Evolutionary conservation across 495 filamentous ascomycete species (phyloP).

Genomic region (Neurospora africana): DNA sequence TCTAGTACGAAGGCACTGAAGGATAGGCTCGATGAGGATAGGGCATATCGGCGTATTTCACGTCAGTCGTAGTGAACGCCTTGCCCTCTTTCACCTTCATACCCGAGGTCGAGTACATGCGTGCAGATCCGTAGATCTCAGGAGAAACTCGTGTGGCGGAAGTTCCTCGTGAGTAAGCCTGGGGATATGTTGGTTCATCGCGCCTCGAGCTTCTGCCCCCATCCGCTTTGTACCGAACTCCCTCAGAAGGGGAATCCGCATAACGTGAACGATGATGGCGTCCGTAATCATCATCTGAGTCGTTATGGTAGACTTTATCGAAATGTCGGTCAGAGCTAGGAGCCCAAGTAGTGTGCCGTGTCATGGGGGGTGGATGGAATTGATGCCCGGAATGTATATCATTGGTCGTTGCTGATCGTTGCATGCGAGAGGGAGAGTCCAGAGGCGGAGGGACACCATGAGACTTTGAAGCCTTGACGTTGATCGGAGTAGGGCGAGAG

Average conservation of each 20-base stretch:
- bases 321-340: background rate
- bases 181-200: background rate
- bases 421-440: constrained; percentile 22
- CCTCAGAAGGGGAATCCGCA: background rate
- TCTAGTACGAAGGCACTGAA: background rate
- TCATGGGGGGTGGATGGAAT: constrained; percentile 8
- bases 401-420: constrained; percentile 16
- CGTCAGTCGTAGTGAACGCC: constrained; percentile 9
- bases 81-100: constrained; percentile 18
- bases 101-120: background rate
- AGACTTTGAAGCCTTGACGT: constrained; percentile 21
- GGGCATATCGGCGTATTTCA: constrained; percentile 10
- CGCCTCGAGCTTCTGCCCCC: background rate
- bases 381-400: constrained; percentile 1
- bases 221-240: background rate
- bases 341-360: constrained; percentile 16
- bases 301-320: constrained; percentile 10
- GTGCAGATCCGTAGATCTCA: background rate
- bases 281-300: constrained; percentile 21
- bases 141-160: background rate
- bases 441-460: background rate
- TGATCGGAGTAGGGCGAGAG: constrained; percentile 17
- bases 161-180: background rate
- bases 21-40: constrained; percentile 1
- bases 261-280: constrained; percentile 7